Evolutionary conservation across 331 rosid genomes (phyloP).

Genomic region (Malus hybrid): DNA sequence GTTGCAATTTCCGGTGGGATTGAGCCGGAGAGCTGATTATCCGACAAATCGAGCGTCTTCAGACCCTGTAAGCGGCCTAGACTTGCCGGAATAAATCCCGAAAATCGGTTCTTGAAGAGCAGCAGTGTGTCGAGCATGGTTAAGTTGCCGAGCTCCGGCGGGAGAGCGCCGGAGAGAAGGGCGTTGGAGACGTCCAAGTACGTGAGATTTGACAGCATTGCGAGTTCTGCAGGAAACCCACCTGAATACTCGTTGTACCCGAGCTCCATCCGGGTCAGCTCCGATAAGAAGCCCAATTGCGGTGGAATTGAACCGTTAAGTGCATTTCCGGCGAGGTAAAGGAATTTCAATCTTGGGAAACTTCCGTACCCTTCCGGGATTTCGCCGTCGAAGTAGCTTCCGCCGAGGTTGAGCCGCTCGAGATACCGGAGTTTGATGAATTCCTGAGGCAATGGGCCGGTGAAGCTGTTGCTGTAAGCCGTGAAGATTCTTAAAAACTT

Average conservation of each 20-base stretch:
- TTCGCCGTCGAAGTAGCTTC: conserved; percentile 72
- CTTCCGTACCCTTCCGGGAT: conserved; percentile 62
- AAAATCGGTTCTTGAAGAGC: conserved; percentile 50
- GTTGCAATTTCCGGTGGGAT: conserved; percentile 42
- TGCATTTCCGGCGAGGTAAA: conserved; percentile 64
- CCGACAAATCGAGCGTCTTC: conserved; percentile 59
- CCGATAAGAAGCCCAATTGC: conserved; percentile 43
- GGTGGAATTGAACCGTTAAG: conserved; percentile 59
- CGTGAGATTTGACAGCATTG: conserved; percentile 37
- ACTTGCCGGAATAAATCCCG: conserved; percentile 57
- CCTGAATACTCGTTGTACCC: conserved; percentile 74
- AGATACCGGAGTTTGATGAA: conserved; percentile 48
- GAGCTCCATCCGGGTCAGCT: conserved; percentile 66
- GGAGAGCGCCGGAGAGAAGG: conserved; percentile 47
- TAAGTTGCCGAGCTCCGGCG: conserved; percentile 58
- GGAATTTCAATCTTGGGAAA: conserved; percentile 44
- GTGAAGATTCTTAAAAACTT: conserved; percentile 55
- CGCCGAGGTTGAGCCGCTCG: conserved; percentile 77
- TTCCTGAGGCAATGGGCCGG: conserved; percentile 61
- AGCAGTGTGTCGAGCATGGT: conserved; percentile 48
- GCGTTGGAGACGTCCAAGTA: conserved; percentile 64
- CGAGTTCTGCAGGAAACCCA: conserved; percentile 48
- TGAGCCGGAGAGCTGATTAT: conserved; percentile 55
- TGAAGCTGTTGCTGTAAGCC: conserved; percentile 82
- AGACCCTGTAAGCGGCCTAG: conserved; percentile 45